phyloP scores from a whole-genome alignment of 306 rosid species.

The Lotus japonicus region DNA sequence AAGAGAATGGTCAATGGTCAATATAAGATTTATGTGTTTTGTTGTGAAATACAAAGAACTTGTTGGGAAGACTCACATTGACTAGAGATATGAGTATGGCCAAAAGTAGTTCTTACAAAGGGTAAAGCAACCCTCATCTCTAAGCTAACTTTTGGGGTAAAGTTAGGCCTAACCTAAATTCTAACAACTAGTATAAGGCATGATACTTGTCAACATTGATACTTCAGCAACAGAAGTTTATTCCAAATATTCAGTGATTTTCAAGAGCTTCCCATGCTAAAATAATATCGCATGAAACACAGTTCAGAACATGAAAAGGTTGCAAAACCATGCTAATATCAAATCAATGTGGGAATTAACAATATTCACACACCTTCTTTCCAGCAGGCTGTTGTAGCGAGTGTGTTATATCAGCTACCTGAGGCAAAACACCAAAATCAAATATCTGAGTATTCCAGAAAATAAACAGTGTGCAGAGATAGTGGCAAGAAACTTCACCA shows the following conservation, averaged over 20 bases:
- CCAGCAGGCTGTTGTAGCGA: slow-evolving; percentile 98
- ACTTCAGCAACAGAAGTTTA: background rate
- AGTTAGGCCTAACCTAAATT: no score
- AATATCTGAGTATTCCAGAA: slow-evolving; percentile 15
- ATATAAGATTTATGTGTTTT: background rate
- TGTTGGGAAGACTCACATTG: no score
- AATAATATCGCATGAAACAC: background rate
- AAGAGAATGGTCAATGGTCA: background rate
- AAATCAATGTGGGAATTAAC: background rate
- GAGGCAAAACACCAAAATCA: slow-evolving; percentile 18
- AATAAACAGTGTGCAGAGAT: background rate
- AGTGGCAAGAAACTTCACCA: background rate
- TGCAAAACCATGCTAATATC: background rate
- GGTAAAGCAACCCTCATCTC: no score
- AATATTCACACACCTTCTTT: slow-evolving; percentile 50
- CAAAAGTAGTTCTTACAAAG: no score
- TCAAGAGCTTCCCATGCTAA: slow-evolving; percentile 9
- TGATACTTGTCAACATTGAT: background rate
- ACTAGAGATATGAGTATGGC: no score
- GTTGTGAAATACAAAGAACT: background rate
- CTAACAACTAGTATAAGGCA: no score
- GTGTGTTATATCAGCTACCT: slow-evolving; percentile 95
- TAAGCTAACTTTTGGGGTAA: no score
- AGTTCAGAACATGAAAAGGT: background rate
- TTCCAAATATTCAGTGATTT: background rate